A percentile compares a stretch with the other conserved stretches of the same genome.
These are phyloP conservation scores for Withania somnifera DNA, from an alignment of 305 asterid genomes.

Conservation along the genomic window DNA sequence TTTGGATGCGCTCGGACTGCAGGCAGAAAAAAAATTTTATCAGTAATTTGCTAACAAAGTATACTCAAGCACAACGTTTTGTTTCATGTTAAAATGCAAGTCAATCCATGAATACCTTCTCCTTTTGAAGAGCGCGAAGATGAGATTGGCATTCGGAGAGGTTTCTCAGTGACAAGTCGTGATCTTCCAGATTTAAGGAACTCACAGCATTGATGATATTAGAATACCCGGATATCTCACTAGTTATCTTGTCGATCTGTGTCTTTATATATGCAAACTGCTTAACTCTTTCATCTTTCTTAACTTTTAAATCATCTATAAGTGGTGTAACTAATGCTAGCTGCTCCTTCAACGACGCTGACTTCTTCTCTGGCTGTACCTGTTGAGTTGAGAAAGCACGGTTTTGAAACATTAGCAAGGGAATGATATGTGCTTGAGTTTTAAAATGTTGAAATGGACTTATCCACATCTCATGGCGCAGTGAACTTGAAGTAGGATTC, in stretches of 20 bases:
- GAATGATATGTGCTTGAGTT: neutral
- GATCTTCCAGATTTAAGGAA: conserved; percentile 45
- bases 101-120: conserved; percentile 43
- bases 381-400: conserved; percentile 20
- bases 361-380: conserved; percentile 48
- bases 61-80: neutral
- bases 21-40: neutral
- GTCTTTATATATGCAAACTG: conserved; percentile 64
- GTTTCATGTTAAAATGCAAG: neutral
- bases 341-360: conserved; percentile 60
- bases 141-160: conserved; percentile 61
- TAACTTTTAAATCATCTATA: conserved; percentile 54
- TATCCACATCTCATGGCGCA: neutral
- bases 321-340: conserved; percentile 54
- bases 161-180: conserved; percentile 76
- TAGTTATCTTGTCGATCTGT: conserved; percentile 67
- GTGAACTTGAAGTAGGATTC: neutral
- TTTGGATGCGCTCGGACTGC: conserved; percentile 83
- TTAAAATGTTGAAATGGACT: neutral
- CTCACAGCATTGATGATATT: conserved; percentile 27
- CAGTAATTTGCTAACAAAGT: neutral
- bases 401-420: neutral
- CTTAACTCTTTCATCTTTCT: conserved; percentile 64
- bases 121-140: conserved; percentile 72
- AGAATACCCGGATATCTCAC: conserved; percentile 71